A percentile compares a stretch with the other conserved stretches of the same genome.
These are phyloP conservation scores for Phaeosphaeria sp. DNA, from an alignment of 2,329 filamentous ascomycete genomes.

Conservation along the genomic window DNA sequence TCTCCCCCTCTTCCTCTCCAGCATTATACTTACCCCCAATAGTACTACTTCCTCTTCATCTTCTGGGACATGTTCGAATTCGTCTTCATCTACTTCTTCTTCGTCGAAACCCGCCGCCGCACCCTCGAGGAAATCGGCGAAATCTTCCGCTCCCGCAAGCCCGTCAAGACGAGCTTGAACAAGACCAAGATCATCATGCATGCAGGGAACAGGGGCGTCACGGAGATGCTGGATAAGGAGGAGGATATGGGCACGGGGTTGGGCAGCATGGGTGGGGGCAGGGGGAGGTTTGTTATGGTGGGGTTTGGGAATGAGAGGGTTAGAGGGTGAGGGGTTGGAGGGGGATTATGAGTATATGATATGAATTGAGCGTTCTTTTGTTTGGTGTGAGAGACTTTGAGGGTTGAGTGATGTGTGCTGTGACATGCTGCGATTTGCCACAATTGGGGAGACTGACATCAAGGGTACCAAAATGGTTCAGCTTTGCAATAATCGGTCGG, in stretches of 20 bases:
- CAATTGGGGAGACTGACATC: too few species aligned
- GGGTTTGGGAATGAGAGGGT: conserved; percentile 11
- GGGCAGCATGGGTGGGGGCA: conserved; percentile 12
- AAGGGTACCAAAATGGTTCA: too few species aligned
- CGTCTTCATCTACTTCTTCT: conserved; percentile 48
- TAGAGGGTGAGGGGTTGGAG: background rate
- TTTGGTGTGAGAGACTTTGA: background rate
- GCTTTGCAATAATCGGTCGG: too few species aligned
- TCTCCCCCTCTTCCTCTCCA: too few species aligned
- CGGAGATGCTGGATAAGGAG: conserved; percentile 42
- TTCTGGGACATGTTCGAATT: conserved; percentile 53
- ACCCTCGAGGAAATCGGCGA: conserved; percentile 56
- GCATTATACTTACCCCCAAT: conserved; percentile 1
- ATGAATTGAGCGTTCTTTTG: background rate
- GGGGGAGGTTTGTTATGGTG: conserved; percentile 14
- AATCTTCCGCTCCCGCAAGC: conserved; percentile 51
- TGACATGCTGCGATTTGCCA: background rate
- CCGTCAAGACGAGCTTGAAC: conserved; percentile 46
- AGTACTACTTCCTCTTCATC: conserved; percentile 51
- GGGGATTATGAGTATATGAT: background rate
- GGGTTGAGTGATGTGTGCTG: background rate
- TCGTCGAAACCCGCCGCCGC: conserved; percentile 47
- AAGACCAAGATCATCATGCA: conserved; percentile 42
- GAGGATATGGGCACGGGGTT: conserved; percentile 9
- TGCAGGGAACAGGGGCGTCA: conserved; percentile 33